Evolutionary conservation across 2,329 filamentous ascomycete species (phyloP), one percentile per base, ranked within the genome.

Genomic region (Endoconidiophora laricicola): DNA sequence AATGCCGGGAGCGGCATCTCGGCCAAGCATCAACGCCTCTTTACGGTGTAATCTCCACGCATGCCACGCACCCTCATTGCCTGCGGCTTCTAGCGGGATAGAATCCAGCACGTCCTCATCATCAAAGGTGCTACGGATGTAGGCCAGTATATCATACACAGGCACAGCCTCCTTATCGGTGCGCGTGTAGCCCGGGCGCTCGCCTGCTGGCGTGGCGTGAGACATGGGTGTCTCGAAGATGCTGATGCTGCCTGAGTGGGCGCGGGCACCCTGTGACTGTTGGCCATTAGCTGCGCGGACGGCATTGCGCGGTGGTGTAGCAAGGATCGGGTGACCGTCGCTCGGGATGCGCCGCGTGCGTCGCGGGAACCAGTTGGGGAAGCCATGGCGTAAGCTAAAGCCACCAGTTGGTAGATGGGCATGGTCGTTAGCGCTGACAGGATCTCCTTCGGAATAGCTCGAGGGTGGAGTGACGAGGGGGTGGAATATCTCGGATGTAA

Each of bases 401-500:
- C 86, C 85, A 2, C 90, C 91, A 0, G 90, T 88, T 0, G 87
- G 84, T 48, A 95, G 68, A 12, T 84, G 72, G 61, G 93, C 85
- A 33, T 86, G 80, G 58, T 94, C 86, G 2, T 79, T 82, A 6
- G 86, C 85, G 61, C 84, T 90, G 54, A 88, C 81, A 0, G 85
- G 86, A 44, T 84, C 85, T 20, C 44, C 46, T 50, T 76, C 74
- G 40, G 86, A 83, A 68, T 94, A 93, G 3, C 86, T 94, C n/a
- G 87, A 94, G 54, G 93, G 72, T 37, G 91, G 88, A 6, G 88
- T 87, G 57, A 96, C 81, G 40, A 98, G 72, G 16, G 90, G 90
- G 62, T 98, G 90, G 63, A 96, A 98, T 57, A 96, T 82, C 62
- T 96, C 90, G 57, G 86, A 93, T 43, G 79, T 76, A 64, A 98